Base-by-base conservation (phyloP, 164 flowering plant genomes). In the Vitis labrusca region DNA sequence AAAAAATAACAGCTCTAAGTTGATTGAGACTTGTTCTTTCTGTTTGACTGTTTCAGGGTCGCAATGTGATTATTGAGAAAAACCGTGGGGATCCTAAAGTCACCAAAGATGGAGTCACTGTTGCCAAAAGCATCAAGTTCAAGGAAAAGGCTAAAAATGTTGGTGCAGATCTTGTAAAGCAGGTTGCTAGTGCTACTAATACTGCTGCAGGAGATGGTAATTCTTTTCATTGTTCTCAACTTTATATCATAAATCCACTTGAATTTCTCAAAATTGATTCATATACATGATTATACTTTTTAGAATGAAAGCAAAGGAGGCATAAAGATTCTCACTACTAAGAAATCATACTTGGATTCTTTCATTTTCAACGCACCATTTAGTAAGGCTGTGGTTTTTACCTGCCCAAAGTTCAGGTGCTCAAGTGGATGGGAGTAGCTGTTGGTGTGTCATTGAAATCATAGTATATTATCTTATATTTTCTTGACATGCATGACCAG, bases 61-160 rank as follows among this genome's bases (percentile, higher is more conserved):
- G 97, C 27, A 88, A 80, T 78, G 98, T 94, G 66, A 85, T 94
- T 58, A 91, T 94, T 71, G 95, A 94, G 76, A 74, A 78, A 73
- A 82, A 78, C 23, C 74, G 11, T 9, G 83, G 85, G 48, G 61
- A 15, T 62, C 98, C 97, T 12, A 88, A 84, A 79, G 89, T 94
- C 64, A 94, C 98, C 57, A 94, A 94, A 71, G 98, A 94, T 80
- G 98, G 98, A 63, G 95, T 88, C 10, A 91, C 97, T 50, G 97
- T 94, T 69, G 98, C 97, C 68, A 90, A 88, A 82, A 92, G 97
- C 85, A 89, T 92, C 51, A 73, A 64, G 3, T 94, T 94, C 75
- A 63, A 83, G 69, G 89, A 90, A 13, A 92, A 77, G 73, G 84
- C 82, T 59, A 94, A 91, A 73, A 88, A 94, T 80, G 75, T 92